These are phyloP conservation scores for Hymenoscyphus albidus DNA, from an alignment of 2,329 filamentous ascomycete species.

Conservation along the genomic window DNA sequence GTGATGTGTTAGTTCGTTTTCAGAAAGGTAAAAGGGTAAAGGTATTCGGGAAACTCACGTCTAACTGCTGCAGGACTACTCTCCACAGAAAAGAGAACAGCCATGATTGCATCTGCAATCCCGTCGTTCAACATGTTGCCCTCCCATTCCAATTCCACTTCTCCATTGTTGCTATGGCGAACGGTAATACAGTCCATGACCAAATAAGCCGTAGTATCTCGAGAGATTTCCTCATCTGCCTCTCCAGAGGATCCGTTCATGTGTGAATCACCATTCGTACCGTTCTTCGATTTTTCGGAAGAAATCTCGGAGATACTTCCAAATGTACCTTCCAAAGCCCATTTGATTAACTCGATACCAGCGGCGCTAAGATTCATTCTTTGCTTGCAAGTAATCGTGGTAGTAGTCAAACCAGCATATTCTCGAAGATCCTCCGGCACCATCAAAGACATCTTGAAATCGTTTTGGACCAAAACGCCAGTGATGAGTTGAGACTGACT, in stretches of 20 bases:
- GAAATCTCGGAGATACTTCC: conserved; percentile 70
- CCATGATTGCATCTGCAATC: conserved; percentile 95
- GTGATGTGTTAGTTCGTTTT: conserved; percentile 19
- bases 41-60: conserved; percentile 50
- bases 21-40: conserved; percentile 9
- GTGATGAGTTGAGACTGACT: conserved; percentile 62
- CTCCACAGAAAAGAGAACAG: conserved; percentile 86
- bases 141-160: conserved; percentile 93
- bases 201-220: conserved; percentile 53
- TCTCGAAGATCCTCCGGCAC: conserved; percentile 92
- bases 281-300: conserved; percentile 37
- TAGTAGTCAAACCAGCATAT: conserved; percentile 95
- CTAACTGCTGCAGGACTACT: conserved; percentile 93
- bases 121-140: conserved; percentile 97
- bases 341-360: conserved; percentile 84
- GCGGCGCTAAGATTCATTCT: conserved; percentile 83
- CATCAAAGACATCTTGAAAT: conserved; percentile 97
- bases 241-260: conserved; percentile 45
- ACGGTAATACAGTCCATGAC: conserved; percentile 91
- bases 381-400: conserved; percentile 89
- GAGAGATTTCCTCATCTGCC: conserved; percentile 61
- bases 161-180: conserved; percentile 70
- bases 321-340: conserved; percentile 93
- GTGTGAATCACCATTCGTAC: conserved; percentile 38
- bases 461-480: conserved; percentile 92